Base-by-base conservation (phyloP, 441 rosid genomes). In the Viola pubescens region DNA sequence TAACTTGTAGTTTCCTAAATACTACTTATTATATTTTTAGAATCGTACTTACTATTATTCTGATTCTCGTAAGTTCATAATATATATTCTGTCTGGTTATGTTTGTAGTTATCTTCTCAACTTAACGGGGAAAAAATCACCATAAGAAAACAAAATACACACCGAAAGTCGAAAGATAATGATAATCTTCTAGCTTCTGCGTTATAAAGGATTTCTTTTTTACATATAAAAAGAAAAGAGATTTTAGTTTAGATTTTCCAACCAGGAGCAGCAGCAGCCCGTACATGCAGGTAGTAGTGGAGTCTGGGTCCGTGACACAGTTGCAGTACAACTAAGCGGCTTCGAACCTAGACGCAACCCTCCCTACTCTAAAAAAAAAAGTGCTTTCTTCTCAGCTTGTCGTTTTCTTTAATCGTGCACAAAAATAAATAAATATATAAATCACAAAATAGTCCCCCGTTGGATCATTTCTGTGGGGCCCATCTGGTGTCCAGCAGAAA, bases 251-350 rank as follows among this genome's bases (percentile, higher is more conserved):
- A 40, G 10, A 19, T 6, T 42, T 41, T 16, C 4, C 7, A 40
- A 41, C n/a, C 13, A 10, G 26, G 37, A 16, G 19, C 6, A 41
- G 7, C 3, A 19, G 6, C 52, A 38, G 42, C 52, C 61, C 68
- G 68, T 64, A 64, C 64, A 48, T 11, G 66, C 42, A 61, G 70
- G 65, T 53, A 57, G 55, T 53, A 12, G 55, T 42, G 49, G 76
- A 72, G 76, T 6, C 71, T 69, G 68, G n/a, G 64, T 64, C 56
- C 69, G 77, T 70, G 77, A 65, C 68, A 46, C 65, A 44, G 48
- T 55, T 19, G 34, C 58, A 64, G 75, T 73, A 67, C 78, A 73
- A 52, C 73, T 50, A 52, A 57, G 77, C 65, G 57, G 50, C 70
- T 63, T 6, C 75, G 65, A 70, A 70, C 75, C 67, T 44, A 13